phyloP scores from a whole-genome alignment of 164 flowering plant species.

The Umbellularia californica region DNA sequence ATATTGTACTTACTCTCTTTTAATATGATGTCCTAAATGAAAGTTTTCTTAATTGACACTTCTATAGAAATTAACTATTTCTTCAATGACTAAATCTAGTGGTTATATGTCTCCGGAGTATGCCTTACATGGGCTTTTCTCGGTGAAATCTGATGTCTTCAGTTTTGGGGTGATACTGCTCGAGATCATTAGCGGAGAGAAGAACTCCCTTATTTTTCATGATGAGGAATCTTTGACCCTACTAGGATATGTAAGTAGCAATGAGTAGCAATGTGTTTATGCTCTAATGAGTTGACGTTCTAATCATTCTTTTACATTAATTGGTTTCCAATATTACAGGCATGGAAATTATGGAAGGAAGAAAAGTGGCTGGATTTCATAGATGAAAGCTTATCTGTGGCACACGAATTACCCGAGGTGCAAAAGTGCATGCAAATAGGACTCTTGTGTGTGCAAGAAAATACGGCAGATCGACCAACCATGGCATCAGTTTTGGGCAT shows the following conservation, averaged over 20 bases:
- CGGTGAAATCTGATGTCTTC: slow-evolving; percentile 1
- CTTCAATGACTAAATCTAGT: background rate
- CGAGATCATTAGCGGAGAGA: slow-evolving; percentile 3
- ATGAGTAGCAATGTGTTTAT: background rate
- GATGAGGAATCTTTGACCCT: background rate
- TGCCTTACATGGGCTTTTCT: background rate
- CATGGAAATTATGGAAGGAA: slow-evolving; percentile 2
- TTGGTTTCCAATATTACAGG: background rate
- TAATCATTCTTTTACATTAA: background rate
- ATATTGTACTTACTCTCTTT: background rate
- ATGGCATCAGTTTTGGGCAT: slow-evolving; percentile 20
- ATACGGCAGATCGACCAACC: slow-evolving; percentile 20
- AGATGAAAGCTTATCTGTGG: background rate
- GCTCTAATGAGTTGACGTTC: background rate
- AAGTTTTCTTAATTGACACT: background rate
- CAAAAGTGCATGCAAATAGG: slow-evolving; percentile 24
- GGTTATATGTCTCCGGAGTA: slow-evolving; percentile 10
- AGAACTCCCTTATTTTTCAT: background rate
- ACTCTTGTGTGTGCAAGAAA: slow-evolving; percentile 27
- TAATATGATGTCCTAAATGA: background rate
- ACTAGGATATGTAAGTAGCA: background rate
- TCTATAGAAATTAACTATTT: background rate
- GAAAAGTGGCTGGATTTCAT: background rate
- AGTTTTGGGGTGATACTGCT: slow-evolving; percentile 3
- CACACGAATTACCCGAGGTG: slow-evolving; percentile 6